Base-by-base conservation (phyloP, 2,329 filamentous ascomycete genomes). In the Diaporthe helianthi region DNA sequence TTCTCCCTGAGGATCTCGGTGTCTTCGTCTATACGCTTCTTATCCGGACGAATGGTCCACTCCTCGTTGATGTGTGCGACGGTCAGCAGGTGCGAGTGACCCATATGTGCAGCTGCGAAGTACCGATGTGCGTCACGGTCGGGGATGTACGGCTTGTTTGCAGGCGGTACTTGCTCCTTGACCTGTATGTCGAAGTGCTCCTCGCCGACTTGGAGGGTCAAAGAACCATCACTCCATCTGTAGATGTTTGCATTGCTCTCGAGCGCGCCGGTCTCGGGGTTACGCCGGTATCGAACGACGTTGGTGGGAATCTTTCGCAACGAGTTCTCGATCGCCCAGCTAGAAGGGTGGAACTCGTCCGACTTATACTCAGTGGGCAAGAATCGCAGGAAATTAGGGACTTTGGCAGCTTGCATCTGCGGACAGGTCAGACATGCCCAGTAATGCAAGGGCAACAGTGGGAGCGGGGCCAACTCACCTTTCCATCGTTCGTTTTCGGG, bases 211-310 rank as follows among this genome's bases (percentile, higher is more conserved):
- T 91, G 88, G 29, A 95, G 82, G 13, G 92, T 94, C 19, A 93
- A 82, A 4, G 90, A 93, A 33, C 92, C 92, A 76, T 95, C 92
- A 71, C 90, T 93, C 92, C 92, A 95, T 73, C 87, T 87, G 76
- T 93, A 88, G 36, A 95, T 82, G 72, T 90, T 87, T 2, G 92
- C 87, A 76, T 95, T 95, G 76, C 92, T 94, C 76, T 92, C 88
- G 15, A 94, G 83, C 71, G 89, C 82, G 60, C 86, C 85, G 1
- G 88, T 90, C n/a, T 84, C 85, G 12, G 89, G 84, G 69, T 93
- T 89, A 75, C 86, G 88, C 66, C 90, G 88, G 80, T 90, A 93
- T 71, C 92, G 89, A 58, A 92, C 85, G 1, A 91, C 90, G 46
- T 89, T 87, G 75, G 89, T 86, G 38, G 91, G 80, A 79, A 88